Percentiles rank a stretch among this genome's conserved stretches.
Evolutionary conservation across 805 yeast genomes (phyloP).

Genomic region (Kluyveromyces lactis): DNA sequence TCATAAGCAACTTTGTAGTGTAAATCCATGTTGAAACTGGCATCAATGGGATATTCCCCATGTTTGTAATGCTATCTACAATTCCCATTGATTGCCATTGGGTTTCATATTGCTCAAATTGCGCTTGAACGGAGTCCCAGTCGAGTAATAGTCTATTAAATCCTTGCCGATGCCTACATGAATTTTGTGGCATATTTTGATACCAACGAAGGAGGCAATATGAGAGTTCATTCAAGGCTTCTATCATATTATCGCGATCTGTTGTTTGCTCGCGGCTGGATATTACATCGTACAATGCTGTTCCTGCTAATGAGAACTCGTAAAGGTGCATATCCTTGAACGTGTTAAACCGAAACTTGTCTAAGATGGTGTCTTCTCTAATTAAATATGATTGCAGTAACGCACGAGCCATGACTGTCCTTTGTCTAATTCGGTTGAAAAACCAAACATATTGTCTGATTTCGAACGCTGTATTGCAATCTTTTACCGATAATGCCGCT

Average conservation of each 20-base stretch:
- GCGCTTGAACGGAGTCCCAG: slow-evolving; percentile 80
- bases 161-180: slow-evolving; percentile 77
- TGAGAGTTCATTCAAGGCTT: slow-evolving; percentile 37
- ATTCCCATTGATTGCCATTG: slow-evolving; percentile 31
- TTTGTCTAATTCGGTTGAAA: slow-evolving; percentile 29
- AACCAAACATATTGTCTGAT: slow-evolving; percentile 26
- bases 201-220: slow-evolving; percentile 37
- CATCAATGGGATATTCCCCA: slow-evolving; percentile 35
- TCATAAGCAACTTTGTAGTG: slow-evolving; percentile 53
- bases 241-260: not conserved
- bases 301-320: slow-evolving; percentile 27
- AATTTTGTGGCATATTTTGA: slow-evolving; percentile 49
- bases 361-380: slow-evolving; percentile 52
- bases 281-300: slow-evolving; percentile 3
- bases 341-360: slow-evolving; percentile 34
- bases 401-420: slow-evolving; percentile 48
- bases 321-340: slow-evolving; percentile 36
- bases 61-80: slow-evolving; percentile 18
- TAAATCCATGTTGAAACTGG: slow-evolving; percentile 68
- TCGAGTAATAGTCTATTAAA: slow-evolving; percentile 43
- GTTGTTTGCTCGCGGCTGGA: slow-evolving; percentile 4
- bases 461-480: slow-evolving; percentile 26
- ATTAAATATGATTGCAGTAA: slow-evolving; percentile 52
- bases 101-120: slow-evolving; percentile 56
- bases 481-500: slow-evolving; percentile 27